Percentiles rank a stretch among this genome's conserved stretches.
Evolutionary conservation across 129 eudicot species (phyloP).

Genomic region (Lactuca sativa): DNA sequence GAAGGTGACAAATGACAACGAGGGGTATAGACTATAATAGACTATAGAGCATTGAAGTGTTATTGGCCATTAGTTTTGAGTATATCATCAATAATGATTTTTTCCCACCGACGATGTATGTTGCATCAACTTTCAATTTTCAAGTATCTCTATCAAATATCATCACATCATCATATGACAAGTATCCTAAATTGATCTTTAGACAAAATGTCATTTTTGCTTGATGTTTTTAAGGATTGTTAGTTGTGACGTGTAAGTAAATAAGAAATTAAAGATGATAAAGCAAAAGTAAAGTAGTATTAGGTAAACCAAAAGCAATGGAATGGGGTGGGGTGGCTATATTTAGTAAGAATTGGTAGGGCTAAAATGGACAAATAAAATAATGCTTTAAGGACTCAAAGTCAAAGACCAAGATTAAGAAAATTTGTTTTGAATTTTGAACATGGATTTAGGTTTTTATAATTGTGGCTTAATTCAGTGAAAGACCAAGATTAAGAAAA

Average conservation of each 20-base stretch:
- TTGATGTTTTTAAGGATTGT: background rate
- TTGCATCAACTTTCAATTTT: slow-evolving; percentile 21
- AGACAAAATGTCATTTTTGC: slow-evolving; percentile 5
- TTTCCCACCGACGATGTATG: slow-evolving; percentile 24
- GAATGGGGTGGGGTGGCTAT: background rate
- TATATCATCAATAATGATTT: background rate
- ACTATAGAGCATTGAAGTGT: slow-evolving; percentile 16
- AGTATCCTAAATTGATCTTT: slow-evolving; percentile 6
- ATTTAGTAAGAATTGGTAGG: slow-evolving; percentile 14
- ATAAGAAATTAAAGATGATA: slow-evolving; percentile 14
- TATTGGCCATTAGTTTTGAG: slow-evolving; percentile 3
- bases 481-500: background rate
- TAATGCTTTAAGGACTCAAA: slow-evolving; percentile 11
- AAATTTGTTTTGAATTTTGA: background rate
- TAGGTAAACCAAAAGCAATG: slow-evolving; percentile 20
- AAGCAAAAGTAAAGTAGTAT: slow-evolving; percentile 21
- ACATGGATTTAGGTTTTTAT: slow-evolving; percentile 22
- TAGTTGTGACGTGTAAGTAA: slow-evolving; percentile 27
- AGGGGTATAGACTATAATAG: no score
- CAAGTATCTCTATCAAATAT: slow-evolving; percentile 12
- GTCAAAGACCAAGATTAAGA: background rate
- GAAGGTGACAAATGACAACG: background rate
- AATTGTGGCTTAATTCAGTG: background rate
- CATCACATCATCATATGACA: background rate
- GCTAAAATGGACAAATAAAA: background rate